Percentiles rank a stretch among this genome's conserved stretches.
Conservation (phyloP, 1,139 yeast genomes). For the Yamadazyma mexicana region DNA sequence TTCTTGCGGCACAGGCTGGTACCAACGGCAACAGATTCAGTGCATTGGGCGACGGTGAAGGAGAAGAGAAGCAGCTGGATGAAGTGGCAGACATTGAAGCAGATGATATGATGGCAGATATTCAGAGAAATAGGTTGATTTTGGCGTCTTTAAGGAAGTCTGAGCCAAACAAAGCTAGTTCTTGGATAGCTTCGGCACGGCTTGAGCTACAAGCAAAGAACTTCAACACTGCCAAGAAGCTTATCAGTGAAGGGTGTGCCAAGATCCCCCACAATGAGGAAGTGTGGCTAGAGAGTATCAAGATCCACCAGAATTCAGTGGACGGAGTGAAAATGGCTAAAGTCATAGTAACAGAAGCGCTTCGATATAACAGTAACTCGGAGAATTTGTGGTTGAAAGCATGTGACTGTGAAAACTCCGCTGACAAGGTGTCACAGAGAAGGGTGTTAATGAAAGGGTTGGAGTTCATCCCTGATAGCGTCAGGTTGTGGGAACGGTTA, state of each 20-base stretch:
- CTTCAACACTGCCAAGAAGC: conserved; percentile 53
- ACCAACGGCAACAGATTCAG: conserved; percentile 21
- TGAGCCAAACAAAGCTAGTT: conserved; percentile 71
- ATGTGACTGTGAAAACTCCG: conserved; percentile 52
- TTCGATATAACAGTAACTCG: conserved; percentile 55
- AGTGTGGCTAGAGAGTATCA: conserved; percentile 79
- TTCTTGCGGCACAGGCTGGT: conserved; percentile 30
- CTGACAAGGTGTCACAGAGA: conserved; percentile 50
- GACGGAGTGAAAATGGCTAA: conserved; percentile 45
- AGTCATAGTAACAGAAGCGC: conserved; percentile 64
- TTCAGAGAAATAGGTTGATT: conserved; percentile 44
- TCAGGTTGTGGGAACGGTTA: conserved; percentile 53
- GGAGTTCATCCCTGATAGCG: conserved; percentile 49
- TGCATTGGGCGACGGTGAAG: conserved; percentile 36
- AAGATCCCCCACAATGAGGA: conserved; percentile 67
- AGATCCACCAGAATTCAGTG: conserved; percentile 55
- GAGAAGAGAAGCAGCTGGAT: conserved; percentile 18
- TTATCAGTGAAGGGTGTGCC: conserved; percentile 73
- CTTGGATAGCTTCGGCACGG: conserved; percentile 88
- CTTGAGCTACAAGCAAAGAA: conserved; percentile 70
- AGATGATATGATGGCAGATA: conserved; percentile 41
- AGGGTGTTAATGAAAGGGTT: conserved; percentile 63
- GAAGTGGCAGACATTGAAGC: conserved; percentile 34
- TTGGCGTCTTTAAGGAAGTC: conserved; percentile 67
- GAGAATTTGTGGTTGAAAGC: conserved; percentile 75